Conservation (phyloP, 345 rosid genomes). For the Adansonia digitata region DNA sequence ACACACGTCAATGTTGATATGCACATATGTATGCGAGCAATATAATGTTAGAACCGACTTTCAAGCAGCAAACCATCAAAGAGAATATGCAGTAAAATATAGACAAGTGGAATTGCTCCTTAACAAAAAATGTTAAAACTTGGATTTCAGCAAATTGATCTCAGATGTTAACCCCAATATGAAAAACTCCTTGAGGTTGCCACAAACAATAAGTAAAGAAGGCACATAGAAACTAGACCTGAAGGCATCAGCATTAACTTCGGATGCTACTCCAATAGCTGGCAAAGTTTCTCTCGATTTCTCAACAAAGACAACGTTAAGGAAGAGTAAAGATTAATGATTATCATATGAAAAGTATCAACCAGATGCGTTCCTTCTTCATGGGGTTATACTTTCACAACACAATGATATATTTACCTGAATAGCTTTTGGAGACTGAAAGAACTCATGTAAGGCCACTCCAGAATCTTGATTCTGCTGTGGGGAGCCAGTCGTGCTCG, state of each 20-base stretch:
- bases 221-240: slow-evolving; percentile 32
- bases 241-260: slow-evolving; percentile 97
- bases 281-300: slow-evolving; percentile 91
- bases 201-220: background rate
- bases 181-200: background rate
- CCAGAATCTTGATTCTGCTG: slow-evolving; percentile 69
- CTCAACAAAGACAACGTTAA: slow-evolving; percentile 68
- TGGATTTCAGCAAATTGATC: background rate
- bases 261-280: slow-evolving; percentile 94
- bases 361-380: background rate
- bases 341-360: slow-evolving; percentile 6
- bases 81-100: too few relatives aligned
- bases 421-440: slow-evolving; percentile 91
- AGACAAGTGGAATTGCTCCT: background rate
- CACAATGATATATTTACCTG: too few relatives aligned
- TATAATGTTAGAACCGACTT: background rate
- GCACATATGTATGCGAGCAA: background rate
- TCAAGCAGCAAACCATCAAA: too few relatives aligned
- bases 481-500: slow-evolving; percentile 51
- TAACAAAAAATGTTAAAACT: background rate
- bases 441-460: slow-evolving; percentile 78
- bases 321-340: slow-evolving; percentile 6
- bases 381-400: background rate
- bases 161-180: background rate
- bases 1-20: too few relatives aligned